Conservation (phyloP, 78 protist species). For the Protostelium mycophagum region DNA sequence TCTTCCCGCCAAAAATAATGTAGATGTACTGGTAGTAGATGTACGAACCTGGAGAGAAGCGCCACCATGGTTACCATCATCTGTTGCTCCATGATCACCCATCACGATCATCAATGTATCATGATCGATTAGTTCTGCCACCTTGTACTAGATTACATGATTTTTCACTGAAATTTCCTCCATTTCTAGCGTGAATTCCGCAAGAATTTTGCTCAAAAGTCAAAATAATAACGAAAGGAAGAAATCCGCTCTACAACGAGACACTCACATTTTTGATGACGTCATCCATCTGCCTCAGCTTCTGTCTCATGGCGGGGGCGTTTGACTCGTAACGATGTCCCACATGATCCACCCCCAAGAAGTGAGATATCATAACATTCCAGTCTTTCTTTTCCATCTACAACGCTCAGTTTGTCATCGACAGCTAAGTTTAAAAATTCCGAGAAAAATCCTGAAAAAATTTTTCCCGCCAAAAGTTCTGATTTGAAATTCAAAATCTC, state of each 20-base stretch:
- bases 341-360: constrained; percentile 96
- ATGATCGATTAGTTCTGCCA: constrained; percentile 31
- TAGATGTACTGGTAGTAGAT: too few species aligned
- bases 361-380: constrained; percentile 82
- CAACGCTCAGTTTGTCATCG: not conserved
- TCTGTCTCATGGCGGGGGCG: constrained; percentile 80
- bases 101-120: constrained; percentile 76
- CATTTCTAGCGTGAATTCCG: too few species aligned
- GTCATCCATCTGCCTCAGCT: constrained; percentile 41
- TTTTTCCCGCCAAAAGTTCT: not conserved
- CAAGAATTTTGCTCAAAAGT: not conserved
- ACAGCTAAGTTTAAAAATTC: not conserved
- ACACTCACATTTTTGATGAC: constrained; percentile 29
- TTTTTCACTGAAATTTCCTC: not conserved
- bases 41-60: constrained; percentile 3
- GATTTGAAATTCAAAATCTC: not conserved
- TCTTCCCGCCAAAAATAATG: too few species aligned
- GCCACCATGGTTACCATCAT: constrained; percentile 83
- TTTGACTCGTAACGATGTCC: constrained; percentile 85
- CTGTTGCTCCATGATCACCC: constrained; percentile 98
- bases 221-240: not conserved
- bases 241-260: not conserved
- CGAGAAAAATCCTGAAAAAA: not conserved
- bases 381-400: constrained; percentile 25
- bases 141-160: not conserved